Evolutionary conservation across 2,329 filamentous ascomycete genomes (phyloP), one percentile per base, ranked within the genome.

Genomic region (Nakataea oryzae): DNA sequence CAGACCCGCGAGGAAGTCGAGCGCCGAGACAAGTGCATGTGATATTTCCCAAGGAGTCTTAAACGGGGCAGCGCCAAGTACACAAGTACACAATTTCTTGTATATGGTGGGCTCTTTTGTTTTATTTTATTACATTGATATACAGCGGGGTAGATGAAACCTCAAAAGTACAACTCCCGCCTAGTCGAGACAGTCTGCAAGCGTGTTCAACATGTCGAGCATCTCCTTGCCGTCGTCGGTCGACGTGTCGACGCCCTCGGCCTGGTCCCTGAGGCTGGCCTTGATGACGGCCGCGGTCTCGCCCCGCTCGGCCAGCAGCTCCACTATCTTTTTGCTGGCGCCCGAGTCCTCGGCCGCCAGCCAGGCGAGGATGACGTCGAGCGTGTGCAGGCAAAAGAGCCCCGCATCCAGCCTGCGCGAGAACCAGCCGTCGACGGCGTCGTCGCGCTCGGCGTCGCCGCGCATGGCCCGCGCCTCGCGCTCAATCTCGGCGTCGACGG

Each of bases 341-440:
- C 90, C 91, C 41, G 80, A 80, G 69, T 99, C 95, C 74, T 99
- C 95, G 0, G 93, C 95, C 9, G 91, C 82, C 34, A 97, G 80
- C 95, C 95, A 99, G 14, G 93, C 90, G 32, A 99, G 74, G 32
- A 95, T 85, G 0, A 92, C 82, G 76, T 97, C 93, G 57, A 95
- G 84, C 2, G 85, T 89, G 76, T 96, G 91, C 62, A 97, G 75
- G 29, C 85, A 88, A 72, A 90, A 96, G 7, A 97, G 76, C 0
- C 95, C 95, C 0, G 90, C 91, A 66, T 96, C 92, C 21, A 97
- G 79, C 58, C 90, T 81, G 60, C 86, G 79, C 0, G 88, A 86
- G 28, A 96, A 81, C 82, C 87, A 93, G 68, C 90, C 90, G 59
- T 86, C 81, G 28, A 82, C 79, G 32, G 78, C 75, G 59, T 76